A percentile compares a stretch with the other conserved stretches of the same genome.
These are phyloP conservation scores for Centrapalus pauciflorus DNA, from an alignment of 129 eudicot species.

Conservation along the genomic window DNA sequence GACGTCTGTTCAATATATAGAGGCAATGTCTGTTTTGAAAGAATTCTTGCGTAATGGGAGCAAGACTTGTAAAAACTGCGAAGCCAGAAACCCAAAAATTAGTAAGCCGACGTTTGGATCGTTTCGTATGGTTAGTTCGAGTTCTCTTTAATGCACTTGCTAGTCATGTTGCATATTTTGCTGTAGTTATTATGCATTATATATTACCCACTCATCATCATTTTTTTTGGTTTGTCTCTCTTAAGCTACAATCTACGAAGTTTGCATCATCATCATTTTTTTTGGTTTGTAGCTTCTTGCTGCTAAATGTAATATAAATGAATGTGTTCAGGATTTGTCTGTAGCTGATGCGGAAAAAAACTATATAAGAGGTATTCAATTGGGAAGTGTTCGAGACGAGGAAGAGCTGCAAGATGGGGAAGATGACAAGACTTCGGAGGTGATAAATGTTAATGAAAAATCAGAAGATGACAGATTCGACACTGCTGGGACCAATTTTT, in stretches of 20 bases:
- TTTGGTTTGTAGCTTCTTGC: background rate
- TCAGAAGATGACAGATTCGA: constrained; percentile 39
- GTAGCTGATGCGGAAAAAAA: constrained; percentile 32
- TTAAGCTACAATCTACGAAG: no score
- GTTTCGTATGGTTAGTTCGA: constrained; percentile 60
- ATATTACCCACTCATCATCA: no score
- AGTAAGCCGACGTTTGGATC: constrained; percentile 79
- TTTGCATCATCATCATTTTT: no score
- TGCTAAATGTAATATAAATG: constrained; percentile 4
- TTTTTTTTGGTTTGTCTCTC: no score
- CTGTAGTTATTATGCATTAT: no score
- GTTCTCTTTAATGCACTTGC: background rate
- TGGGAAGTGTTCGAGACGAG: constrained; percentile 25
- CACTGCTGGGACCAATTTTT: constrained; percentile 36
- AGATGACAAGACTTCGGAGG: constrained; percentile 50
- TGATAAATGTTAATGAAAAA: constrained; percentile 42
- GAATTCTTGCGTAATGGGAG: constrained; percentile 37
- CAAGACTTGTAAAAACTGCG: constrained; percentile 44
- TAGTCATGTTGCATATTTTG: background rate
- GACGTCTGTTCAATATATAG: constrained; percentile 77
- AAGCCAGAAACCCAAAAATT: constrained; percentile 51
- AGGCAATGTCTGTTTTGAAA: constrained; percentile 63
- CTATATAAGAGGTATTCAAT: constrained; percentile 30
- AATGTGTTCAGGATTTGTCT: constrained; percentile 22
- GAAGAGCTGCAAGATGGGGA: constrained; percentile 29